These are phyloP conservation scores for Clathrospora elynae DNA, from an alignment of 2,329 filamentous ascomycete genomes.

Conservation along the genomic window DNA sequence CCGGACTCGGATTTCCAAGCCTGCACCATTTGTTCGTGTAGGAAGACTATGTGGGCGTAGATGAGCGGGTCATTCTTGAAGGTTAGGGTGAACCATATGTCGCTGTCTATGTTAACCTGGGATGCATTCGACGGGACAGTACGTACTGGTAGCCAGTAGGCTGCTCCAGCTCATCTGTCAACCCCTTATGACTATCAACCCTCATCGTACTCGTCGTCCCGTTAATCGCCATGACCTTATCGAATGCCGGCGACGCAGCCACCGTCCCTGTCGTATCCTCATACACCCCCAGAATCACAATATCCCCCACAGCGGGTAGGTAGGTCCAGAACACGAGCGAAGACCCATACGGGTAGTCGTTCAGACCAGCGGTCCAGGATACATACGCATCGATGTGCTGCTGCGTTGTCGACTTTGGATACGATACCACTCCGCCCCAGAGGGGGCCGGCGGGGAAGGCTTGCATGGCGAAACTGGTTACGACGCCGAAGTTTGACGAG, in stretches of 20 bases:
- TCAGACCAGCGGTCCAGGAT: conserved; percentile 30
- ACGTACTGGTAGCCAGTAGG: conserved; percentile 29
- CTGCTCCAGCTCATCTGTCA: conserved; percentile 34
- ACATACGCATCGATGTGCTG: conserved; percentile 27
- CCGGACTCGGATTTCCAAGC: conserved; percentile 17
- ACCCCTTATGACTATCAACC: conserved; percentile 27
- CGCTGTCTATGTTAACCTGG: conserved; percentile 14
- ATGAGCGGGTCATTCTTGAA: conserved; percentile 28
- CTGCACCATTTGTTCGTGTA: conserved; percentile 26
- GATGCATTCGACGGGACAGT: neutral
- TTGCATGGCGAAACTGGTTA: conserved; percentile 26
- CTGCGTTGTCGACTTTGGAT: conserved; percentile 20
- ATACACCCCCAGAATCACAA: conserved; percentile 28
- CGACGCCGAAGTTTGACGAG: conserved; percentile 38
- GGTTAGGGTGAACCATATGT: conserved; percentile 34
- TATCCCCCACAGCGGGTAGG: conserved; percentile 17
- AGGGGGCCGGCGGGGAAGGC: conserved; percentile 30
- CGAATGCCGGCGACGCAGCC: conserved; percentile 26
- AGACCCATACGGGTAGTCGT: conserved; percentile 29
- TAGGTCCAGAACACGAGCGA: conserved; percentile 35
- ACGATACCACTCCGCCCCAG: conserved; percentile 28
- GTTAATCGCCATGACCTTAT: conserved; percentile 30
- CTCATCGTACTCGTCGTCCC: conserved; percentile 21
- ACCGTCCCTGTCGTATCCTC: conserved; percentile 27
- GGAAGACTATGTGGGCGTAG: conserved; percentile 26